These are phyloP conservation scores for Pythium monospermum DNA, from an alignment of 352 stramenopile species.

Conservation along the genomic window DNA sequence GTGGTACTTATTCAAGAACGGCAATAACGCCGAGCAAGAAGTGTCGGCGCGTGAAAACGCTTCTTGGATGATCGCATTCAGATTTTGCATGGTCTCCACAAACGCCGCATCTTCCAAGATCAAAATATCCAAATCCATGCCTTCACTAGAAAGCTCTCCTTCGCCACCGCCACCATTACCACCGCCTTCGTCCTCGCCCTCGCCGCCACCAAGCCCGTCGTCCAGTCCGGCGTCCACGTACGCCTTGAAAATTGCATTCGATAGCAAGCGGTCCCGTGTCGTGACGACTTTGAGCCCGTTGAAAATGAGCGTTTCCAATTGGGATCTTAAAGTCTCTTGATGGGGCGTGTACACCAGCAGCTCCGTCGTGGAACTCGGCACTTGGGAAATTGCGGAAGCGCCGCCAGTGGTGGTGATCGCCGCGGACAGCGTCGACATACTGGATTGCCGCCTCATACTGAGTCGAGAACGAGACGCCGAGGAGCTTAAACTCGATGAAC, in stretches of 20 bases:
- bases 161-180: constrained; percentile 20
- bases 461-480: constrained; percentile 6
- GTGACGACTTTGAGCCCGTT: constrained; percentile 63
- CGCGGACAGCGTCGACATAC: neutral
- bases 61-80: constrained; percentile 49
- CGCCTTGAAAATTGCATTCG: constrained; percentile 56
- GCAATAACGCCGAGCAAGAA: constrained; percentile 52
- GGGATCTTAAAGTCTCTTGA: constrained; percentile 47
- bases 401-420: no score
- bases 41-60: constrained; percentile 43
- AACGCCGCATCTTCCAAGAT: constrained; percentile 72
- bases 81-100: constrained; percentile 44
- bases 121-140: constrained; percentile 71
- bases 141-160: constrained; percentile 34
- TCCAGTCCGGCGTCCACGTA: constrained; percentile 61
- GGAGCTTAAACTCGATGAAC: no score
- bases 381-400: neutral
- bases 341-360: constrained; percentile 46
- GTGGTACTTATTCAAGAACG: constrained; percentile 74
- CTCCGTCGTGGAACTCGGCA: constrained; percentile 19
- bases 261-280: constrained; percentile 53
- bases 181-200: constrained; percentile 41
- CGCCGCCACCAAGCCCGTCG: constrained; percentile 27
- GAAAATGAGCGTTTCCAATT: constrained; percentile 67
- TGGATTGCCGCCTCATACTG: constrained; percentile 10